Evolutionary conservation across 805 yeast genomes (phyloP).

Genomic region (Candida insectorum): DNA sequence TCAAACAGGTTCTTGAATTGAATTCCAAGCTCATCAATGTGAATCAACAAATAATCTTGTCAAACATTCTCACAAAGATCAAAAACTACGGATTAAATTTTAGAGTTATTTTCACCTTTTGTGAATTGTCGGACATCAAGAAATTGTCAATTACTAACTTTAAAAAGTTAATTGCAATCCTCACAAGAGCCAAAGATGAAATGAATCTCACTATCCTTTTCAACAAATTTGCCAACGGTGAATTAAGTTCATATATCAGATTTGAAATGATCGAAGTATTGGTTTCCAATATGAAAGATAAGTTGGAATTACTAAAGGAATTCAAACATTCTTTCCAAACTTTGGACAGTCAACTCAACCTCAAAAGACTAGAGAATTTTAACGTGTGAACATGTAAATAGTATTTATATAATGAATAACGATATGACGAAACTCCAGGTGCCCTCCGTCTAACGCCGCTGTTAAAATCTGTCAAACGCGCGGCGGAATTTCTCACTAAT

Average conservation of each 20-base stretch:
- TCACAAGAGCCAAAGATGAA: conserved; percentile 19
- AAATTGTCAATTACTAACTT: conserved; percentile 22
- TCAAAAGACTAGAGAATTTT: conserved; percentile 6
- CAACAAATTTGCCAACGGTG: conserved; percentile 20
- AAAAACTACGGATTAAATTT: conserved; percentile 2
- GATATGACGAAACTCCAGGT: no score
- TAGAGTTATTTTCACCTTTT: conserved; percentile 16
- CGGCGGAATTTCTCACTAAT: no score
- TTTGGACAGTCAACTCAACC: conserved; percentile 23
- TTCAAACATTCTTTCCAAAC: conserved; percentile 21
- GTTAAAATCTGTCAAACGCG: no score
- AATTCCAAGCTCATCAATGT: conserved; percentile 4
- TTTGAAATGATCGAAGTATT: conserved; percentile 29
- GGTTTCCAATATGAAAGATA: conserved; percentile 17
- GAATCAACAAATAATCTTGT: conserved; percentile 10
- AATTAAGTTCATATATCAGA: conserved; percentile 19
- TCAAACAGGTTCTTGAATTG: conserved; percentile 1
- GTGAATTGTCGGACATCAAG: conserved; percentile 17
- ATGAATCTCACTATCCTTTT: conserved; percentile 24
- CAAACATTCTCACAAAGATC: conserved; percentile 5
- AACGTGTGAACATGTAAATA: neutral
- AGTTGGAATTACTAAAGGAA: conserved; percentile 16
- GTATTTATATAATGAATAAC: no score
- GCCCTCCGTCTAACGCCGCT: no score
- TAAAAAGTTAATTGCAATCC: conserved; percentile 20